These are phyloP conservation scores for Serpula lacrymans DNA, from an alignment of 768 basidiomycete species.

Conservation along the genomic window DNA sequence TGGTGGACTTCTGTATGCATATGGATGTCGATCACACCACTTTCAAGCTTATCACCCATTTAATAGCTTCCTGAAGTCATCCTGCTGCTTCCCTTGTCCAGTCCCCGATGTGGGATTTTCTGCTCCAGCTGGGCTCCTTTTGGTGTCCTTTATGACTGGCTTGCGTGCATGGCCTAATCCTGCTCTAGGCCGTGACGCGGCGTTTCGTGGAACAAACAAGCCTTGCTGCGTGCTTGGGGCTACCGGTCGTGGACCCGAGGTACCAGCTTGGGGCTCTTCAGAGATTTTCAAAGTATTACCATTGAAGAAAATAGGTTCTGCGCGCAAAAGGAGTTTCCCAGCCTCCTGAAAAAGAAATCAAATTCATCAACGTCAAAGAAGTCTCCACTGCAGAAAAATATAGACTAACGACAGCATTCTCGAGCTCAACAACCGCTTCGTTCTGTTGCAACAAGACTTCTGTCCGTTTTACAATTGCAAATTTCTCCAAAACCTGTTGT, in stretches of 20 bases:
- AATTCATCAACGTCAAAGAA: background rate
- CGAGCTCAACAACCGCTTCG: constrained; percentile 65
- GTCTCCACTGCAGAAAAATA: background rate
- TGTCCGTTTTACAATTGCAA: constrained; percentile 64
- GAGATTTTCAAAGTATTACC: constrained; percentile 56
- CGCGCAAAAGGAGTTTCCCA: constrained; percentile 68
- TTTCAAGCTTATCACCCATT: no score
- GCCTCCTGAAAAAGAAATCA: constrained; percentile 57
- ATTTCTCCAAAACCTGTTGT: constrained; percentile 85
- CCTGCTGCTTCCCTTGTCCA: constrained; percentile 56
- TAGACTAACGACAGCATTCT: constrained; percentile 57
- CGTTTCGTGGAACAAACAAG: constrained; percentile 66
- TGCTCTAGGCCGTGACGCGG: constrained; percentile 64
- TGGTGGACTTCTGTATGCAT: no score
- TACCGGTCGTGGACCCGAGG: constrained; percentile 22
- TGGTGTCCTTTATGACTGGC: constrained; percentile 20
- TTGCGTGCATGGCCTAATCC: constrained; percentile 62
- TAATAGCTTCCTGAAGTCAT: constrained; percentile 88
- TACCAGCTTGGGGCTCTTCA: constrained; percentile 45
- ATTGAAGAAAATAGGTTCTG: constrained; percentile 70
- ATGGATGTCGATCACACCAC: no score
- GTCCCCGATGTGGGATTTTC: constrained; percentile 4
- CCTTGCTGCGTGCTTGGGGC: constrained; percentile 40
- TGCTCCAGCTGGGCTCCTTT: constrained; percentile 16
- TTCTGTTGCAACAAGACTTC: constrained; percentile 64